Percentiles rank a stretch among this genome's conserved stretches.
These are phyloP conservation scores for Canavalia gladiata DNA, from an alignment of 306 rosid genomes.

Conservation along the genomic window DNA sequence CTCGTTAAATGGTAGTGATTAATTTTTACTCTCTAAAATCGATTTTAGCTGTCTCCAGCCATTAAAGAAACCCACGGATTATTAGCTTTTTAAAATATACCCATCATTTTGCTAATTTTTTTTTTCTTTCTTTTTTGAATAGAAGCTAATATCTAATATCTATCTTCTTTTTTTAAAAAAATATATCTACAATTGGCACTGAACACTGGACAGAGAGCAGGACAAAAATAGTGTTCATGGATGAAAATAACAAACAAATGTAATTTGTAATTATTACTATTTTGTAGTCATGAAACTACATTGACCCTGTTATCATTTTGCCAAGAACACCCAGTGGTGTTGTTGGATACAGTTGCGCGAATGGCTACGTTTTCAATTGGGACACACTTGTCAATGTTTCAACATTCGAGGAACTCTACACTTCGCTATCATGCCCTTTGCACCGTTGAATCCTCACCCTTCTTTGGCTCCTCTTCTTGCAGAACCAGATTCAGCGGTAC, in stretches of 20 bases:
- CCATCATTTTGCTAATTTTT: too few species aligned
- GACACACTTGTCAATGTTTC: slow-evolving; percentile 54
- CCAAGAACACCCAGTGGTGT: background rate
- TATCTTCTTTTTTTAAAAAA: too few species aligned
- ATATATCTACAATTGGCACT: too few species aligned
- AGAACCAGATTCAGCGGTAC: slow-evolving; percentile 47
- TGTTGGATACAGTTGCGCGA: slow-evolving; percentile 10
- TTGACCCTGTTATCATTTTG: background rate
- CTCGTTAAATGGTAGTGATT: too few species aligned
- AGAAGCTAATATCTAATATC: too few species aligned
- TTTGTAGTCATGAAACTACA: background rate
- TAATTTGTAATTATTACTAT: background rate
- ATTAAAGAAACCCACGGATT: too few species aligned
- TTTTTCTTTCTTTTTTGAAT: too few species aligned
- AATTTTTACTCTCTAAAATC: too few species aligned
- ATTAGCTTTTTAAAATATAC: too few species aligned
- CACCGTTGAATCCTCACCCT: slow-evolving; percentile 49
- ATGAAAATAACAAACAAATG: background rate
- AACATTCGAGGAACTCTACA: slow-evolving; percentile 48
- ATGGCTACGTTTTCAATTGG: slow-evolving; percentile 77
- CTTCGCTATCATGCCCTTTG: slow-evolving; percentile 39
- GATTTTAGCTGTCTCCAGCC: too few species aligned
- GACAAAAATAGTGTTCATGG: background rate
- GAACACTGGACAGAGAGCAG: background rate
- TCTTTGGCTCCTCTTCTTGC: slow-evolving; percentile 56